Percentiles rank a stretch among this genome's conserved stretches.
Evolutionary conservation across 805 yeast species (phyloP).

Genomic region (Suhomyces sp.): DNA sequence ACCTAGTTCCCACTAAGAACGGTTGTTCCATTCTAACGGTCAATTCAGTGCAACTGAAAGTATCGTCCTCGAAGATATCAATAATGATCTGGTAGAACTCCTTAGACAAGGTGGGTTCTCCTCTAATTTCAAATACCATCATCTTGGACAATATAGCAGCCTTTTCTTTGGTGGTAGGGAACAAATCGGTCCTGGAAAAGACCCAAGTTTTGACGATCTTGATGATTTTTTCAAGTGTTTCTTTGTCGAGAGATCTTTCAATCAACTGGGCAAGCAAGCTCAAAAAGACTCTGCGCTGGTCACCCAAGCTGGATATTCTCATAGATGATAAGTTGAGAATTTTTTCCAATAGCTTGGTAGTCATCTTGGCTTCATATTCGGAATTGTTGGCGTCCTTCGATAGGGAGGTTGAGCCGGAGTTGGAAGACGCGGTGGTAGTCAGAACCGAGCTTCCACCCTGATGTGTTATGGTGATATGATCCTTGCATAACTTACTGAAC

Average conservation of each 20-base stretch:
- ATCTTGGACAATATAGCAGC: constrained; percentile 91
- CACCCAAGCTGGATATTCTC: constrained; percentile 86
- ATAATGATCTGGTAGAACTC: constrained; percentile 83
- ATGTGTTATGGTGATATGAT: constrained; percentile 68
- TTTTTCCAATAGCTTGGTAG: constrained; percentile 72
- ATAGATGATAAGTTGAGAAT: constrained; percentile 72
- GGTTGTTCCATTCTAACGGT: constrained; percentile 96
- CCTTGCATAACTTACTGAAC: constrained; percentile 84
- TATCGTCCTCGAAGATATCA: constrained; percentile 79
- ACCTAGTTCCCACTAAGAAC: constrained; percentile 87
- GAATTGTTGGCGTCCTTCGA: constrained; percentile 31
- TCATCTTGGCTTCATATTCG: constrained; percentile 77
- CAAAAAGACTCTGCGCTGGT: constrained; percentile 85
- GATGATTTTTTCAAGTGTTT: constrained; percentile 69
- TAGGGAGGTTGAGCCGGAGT: constrained; percentile 13
- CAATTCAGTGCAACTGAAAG: constrained; percentile 77
- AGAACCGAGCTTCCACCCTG: constrained; percentile 33
- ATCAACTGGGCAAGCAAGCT: constrained; percentile 84
- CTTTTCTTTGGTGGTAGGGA: constrained; percentile 94
- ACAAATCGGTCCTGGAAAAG: constrained; percentile 73
- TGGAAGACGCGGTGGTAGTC: neutral
- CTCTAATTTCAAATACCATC: constrained; percentile 88
- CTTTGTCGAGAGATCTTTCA: constrained; percentile 80
- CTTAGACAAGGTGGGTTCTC: constrained; percentile 73
- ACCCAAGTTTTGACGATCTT: constrained; percentile 86